Percentiles rank a stretch among this genome's conserved stretches.
These are phyloP conservation scores for Solanum etuberosum DNA, from an alignment of 257 asterid genomes.

Conservation along the genomic window DNA sequence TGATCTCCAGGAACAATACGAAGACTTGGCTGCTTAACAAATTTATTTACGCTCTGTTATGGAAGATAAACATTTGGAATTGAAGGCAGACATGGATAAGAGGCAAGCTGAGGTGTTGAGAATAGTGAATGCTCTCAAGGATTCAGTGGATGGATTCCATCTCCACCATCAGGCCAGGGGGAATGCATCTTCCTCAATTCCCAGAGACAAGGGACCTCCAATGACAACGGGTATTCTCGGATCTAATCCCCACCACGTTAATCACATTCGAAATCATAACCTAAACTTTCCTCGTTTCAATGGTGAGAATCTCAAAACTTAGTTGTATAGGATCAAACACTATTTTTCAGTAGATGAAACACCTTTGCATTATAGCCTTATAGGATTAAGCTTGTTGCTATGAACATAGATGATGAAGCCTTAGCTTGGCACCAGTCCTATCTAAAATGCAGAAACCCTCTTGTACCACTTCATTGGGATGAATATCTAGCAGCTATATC, in stretches of 20 bases:
- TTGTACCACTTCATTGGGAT: not conserved
- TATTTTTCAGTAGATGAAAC: not conserved
- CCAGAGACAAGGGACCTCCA: not conserved
- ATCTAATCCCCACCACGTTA: not conserved
- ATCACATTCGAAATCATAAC: not conserved
- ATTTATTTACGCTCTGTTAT: not conserved
- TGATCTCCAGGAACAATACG: not conserved
- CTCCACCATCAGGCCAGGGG: not conserved
- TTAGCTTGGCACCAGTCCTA: not conserved
- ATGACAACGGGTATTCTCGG: not conserved
- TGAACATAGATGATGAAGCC: not conserved
- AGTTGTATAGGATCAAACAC: not conserved
- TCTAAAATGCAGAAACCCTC: not conserved
- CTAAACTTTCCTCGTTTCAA: not conserved
- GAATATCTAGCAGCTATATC: not conserved
- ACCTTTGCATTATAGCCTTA: not conserved
- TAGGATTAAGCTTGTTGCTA: not conserved
- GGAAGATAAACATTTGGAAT: not conserved
- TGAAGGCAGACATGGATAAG: not conserved
- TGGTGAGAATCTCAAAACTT: not conserved
- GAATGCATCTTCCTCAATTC: not conserved
- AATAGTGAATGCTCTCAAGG: not conserved
- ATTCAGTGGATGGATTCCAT: not conserved
- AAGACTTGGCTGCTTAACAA: not conserved
- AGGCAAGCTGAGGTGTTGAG: not conserved